A percentile compares a stretch with the other conserved stretches of the same genome.
These are phyloP conservation scores for Fomitopsis palustris DNA, from an alignment of 1,284 basidiomycete genomes.

Conservation along the genomic window DNA sequence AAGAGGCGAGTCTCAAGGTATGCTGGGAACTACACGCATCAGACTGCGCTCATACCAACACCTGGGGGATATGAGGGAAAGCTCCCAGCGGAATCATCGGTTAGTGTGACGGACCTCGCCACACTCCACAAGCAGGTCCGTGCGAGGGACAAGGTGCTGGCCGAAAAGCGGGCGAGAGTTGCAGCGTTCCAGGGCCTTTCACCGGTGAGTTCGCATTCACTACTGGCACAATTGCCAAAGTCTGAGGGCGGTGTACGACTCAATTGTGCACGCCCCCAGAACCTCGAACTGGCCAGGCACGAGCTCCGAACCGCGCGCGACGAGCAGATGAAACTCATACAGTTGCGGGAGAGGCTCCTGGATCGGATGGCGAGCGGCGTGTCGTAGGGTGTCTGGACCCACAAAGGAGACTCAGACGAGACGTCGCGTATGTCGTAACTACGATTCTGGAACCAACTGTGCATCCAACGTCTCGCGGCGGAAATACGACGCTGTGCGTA, in stretches of 20 bases:
- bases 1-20: constrained; percentile 32
- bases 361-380: constrained; percentile 34
- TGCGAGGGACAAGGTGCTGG: constrained; percentile 35
- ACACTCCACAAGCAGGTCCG: constrained; percentile 35
- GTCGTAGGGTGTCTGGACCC: background rate
- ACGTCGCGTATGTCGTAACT: too few species aligned
- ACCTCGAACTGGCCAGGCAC: constrained; percentile 42
- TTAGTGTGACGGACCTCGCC: constrained; percentile 36
- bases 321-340: constrained; percentile 42
- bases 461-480: too few species aligned
- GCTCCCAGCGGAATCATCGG: constrained; percentile 28
- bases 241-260: background rate
- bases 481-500: background rate
- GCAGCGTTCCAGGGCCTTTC: constrained; percentile 45
- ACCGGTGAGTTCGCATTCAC: constrained; percentile 32
- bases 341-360: constrained; percentile 43
- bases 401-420: background rate
- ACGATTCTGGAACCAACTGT: too few species aligned
- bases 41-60: background rate
- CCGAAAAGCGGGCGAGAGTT: constrained; percentile 39
- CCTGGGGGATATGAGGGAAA: constrained; percentile 22
- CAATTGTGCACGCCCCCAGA: constrained; percentile 25
- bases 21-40: background rate
- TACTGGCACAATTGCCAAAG: background rate
- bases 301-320: constrained; percentile 38